Conservation (phyloP, 2,329 filamentous ascomycete genomes). For the Zopfia rhizophila region DNA sequence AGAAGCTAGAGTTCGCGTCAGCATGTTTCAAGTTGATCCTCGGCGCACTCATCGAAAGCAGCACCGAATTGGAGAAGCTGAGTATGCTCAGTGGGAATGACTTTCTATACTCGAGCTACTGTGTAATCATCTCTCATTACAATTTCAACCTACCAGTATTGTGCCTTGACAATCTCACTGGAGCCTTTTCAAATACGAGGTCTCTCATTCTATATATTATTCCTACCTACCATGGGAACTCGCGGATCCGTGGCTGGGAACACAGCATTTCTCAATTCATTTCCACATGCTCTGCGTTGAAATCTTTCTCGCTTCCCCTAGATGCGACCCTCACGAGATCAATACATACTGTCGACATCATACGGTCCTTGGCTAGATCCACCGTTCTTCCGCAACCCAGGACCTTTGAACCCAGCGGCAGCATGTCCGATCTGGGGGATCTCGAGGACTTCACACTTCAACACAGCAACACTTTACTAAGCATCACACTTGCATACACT, state of each 20-base stretch:
- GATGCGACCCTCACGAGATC: too few relatives aligned
- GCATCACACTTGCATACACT: too few relatives aligned
- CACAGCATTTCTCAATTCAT: slow-evolving; percentile 33
- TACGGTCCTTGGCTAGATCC: too few relatives aligned
- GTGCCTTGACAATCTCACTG: slow-evolving; percentile 20
- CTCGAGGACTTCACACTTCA: too few relatives aligned
- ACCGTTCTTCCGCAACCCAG: too few relatives aligned
- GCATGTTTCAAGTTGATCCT: slow-evolving; percentile 36
- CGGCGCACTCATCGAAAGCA: slow-evolving; percentile 32
- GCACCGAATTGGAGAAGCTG: slow-evolving; percentile 32
- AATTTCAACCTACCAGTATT: slow-evolving; percentile 25
- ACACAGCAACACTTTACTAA: too few relatives aligned
- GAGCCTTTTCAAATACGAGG: slow-evolving; percentile 25
- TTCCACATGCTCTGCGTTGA: slow-evolving; percentile 24
- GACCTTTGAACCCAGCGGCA: too few relatives aligned
- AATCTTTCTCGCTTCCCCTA: slow-evolving; percentile 32
- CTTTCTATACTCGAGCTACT: slow-evolving; percentile 18
- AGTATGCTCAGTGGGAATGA: slow-evolving; percentile 28
- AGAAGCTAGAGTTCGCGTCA: slow-evolving; percentile 25
- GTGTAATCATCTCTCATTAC: slow-evolving; percentile 24
- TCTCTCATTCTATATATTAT: slow-evolving; percentile 32
- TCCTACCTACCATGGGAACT: slow-evolving; percentile 18
- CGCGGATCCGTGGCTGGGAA: slow-evolving; percentile 33
- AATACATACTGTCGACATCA: too few relatives aligned
- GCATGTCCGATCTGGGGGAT: too few relatives aligned